Evolutionary conservation across 257 asterid species (phyloP).

Genomic region (Anisodus tanguticus): DNA sequence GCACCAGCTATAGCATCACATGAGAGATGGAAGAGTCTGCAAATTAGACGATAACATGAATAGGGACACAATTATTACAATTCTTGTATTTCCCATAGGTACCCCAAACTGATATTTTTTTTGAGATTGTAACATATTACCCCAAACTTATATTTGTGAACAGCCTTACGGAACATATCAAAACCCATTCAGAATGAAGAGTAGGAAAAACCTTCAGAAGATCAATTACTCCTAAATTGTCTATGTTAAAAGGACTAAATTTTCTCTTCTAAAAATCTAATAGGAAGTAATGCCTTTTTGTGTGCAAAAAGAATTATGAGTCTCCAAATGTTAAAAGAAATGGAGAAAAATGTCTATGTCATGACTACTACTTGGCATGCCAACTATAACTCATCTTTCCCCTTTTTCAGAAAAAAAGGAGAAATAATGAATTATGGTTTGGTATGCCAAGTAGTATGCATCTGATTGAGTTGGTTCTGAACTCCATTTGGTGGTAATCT

Average conservation of each 20-base stretch:
- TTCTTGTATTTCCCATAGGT: background rate
- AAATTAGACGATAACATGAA: background rate
- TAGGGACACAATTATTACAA: background rate
- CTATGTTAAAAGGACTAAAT: background rate
- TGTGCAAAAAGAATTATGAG: background rate
- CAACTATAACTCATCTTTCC: background rate
- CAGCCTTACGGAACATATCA: background rate
- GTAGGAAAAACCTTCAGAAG: background rate
- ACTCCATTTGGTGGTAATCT: background rate
- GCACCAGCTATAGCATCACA: background rate
- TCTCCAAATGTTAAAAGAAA: constrained; percentile 8
- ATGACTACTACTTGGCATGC: background rate
- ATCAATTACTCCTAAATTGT: background rate
- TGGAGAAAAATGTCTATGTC: background rate
- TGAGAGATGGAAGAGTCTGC: background rate
- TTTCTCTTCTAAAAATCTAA: background rate
- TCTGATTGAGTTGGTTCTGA: background rate
- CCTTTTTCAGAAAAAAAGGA: background rate
- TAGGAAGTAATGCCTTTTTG: background rate
- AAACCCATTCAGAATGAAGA: background rate
- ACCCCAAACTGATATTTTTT: background rate
- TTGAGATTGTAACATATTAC: background rate
- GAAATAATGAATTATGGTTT: background rate
- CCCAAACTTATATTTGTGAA: background rate
- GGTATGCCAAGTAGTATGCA: background rate